phyloP scores from a whole-genome alignment of 176 grass and related monocot species.

The Cenchrus purpureus region DNA sequence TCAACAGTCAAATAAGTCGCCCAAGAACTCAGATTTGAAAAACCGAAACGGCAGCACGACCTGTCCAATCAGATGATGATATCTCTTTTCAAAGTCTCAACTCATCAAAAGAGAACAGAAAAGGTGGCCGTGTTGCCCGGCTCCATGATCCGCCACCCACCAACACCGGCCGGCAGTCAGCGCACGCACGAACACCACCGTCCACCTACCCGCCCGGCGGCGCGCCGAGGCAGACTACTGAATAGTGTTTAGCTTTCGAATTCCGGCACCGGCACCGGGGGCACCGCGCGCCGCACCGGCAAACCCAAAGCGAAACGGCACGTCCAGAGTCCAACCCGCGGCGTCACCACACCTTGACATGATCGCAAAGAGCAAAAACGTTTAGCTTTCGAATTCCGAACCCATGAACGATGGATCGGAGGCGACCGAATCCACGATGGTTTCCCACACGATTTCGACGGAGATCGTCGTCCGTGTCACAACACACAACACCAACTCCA shows the following conservation, averaged over 20 bases:
- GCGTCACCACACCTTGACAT: slow-evolving; percentile 34
- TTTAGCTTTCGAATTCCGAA: slow-evolving; percentile 4
- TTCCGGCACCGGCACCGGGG: too few relatives aligned
- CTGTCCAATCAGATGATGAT: background rate
- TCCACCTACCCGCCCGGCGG: slow-evolving; percentile 25
- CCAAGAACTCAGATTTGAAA: slow-evolving; percentile 26
- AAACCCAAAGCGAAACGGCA: slow-evolving; percentile 34
- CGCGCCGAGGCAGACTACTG: background rate
- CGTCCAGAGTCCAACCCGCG: slow-evolving; percentile 11
- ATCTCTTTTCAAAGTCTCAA: slow-evolving; percentile 15
- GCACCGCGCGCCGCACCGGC: background rate
- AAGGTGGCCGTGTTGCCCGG: slow-evolving; percentile 33
- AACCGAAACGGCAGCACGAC: background rate
- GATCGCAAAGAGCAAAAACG: background rate
- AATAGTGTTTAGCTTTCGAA: too few relatives aligned
- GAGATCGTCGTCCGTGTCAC: background rate
- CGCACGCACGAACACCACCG: background rate
- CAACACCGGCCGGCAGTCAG: slow-evolving; percentile 28
- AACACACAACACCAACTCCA: slow-evolving; percentile 29
- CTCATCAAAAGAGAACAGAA: background rate
- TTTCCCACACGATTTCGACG: slow-evolving; percentile 37
- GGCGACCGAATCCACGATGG: slow-evolving; percentile 12
- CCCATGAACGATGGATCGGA: background rate
- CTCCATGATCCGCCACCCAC: slow-evolving; percentile 54
- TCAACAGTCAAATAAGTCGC: slow-evolving; percentile 42